Percentiles rank a stretch among this genome's conserved stretches.
Conservation (phyloP, 1,139 yeast species). For the Saccharomyces pastorianus region DNA sequence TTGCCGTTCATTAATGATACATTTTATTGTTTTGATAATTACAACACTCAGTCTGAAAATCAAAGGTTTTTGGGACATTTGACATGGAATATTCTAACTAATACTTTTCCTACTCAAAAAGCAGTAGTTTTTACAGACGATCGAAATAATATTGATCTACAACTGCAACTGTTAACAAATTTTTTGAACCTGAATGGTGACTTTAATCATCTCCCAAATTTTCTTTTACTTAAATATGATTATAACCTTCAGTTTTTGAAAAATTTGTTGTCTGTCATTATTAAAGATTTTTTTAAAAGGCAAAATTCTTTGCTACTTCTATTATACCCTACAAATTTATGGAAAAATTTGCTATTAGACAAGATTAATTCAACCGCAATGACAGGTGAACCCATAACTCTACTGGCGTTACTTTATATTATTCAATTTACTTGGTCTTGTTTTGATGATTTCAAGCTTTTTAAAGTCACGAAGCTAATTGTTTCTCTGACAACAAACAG, state of each 20-base stretch:
- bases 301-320: conserved; percentile 26
- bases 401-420: conserved; percentile 20
- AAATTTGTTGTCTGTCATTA: conserved; percentile 10
- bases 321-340: conserved; percentile 18
- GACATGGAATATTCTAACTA: conserved; percentile 20
- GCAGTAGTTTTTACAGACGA: background rate
- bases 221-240: conserved; percentile 18
- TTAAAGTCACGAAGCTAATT: conserved; percentile 23
- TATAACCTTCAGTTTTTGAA: conserved; percentile 12
- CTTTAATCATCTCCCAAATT: conserved; percentile 17
- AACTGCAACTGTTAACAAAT: background rate
- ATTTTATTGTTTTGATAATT: conserved; percentile 23
- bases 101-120: background rate
- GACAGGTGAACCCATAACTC: conserved; percentile 10
- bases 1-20: conserved; percentile 27
- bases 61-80: conserved; percentile 20
- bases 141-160: background rate
- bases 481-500: conserved; percentile 13
- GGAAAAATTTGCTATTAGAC: conserved; percentile 11
- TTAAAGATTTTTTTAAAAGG: conserved; percentile 16
- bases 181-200: conserved; percentile 10
- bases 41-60: conserved; percentile 9
- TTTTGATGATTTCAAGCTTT: conserved; percentile 22
- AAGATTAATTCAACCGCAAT: conserved; percentile 3
- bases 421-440: conserved; percentile 28